These are phyloP conservation scores for Cadophora luteo-olivacea DNA, from an alignment of 2,329 filamentous ascomycete species.

Conservation along the genomic window DNA sequence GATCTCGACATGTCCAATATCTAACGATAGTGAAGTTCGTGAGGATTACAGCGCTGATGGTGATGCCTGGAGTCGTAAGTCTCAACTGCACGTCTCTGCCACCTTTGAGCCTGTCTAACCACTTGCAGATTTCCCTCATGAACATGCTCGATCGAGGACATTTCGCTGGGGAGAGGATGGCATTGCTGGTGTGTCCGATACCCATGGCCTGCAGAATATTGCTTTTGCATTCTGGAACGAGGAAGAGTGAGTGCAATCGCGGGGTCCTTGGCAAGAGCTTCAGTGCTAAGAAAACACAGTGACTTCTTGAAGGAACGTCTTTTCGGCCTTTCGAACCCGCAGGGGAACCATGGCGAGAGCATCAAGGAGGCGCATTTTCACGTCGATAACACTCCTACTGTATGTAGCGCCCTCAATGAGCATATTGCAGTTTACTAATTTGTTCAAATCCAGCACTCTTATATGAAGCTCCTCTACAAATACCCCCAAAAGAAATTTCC, in stretches of 20 bases:
- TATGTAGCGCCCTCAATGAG: conserved; percentile 26
- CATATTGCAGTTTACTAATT: conserved; percentile 19
- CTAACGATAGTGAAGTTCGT: conserved; percentile 61
- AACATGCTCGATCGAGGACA: conserved; percentile 85
- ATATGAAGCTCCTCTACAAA: conserved; percentile 99
- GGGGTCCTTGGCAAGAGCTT: neutral
- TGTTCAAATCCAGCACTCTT: conserved; percentile 73
- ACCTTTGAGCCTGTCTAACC: conserved; percentile 32
- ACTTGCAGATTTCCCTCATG: conserved; percentile 84
- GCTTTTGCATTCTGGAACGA: conserved; percentile 98
- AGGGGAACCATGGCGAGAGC: conserved; percentile 96
- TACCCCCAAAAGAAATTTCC: conserved; percentile 92
- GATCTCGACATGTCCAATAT: neutral
- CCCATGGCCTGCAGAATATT: conserved; percentile 89
- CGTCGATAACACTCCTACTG: conserved; percentile 83
- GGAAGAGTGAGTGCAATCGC: conserved; percentile 72
- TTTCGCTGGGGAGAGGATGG: conserved; percentile 98
- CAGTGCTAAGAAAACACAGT: conserved; percentile 56
- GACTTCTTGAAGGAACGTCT: conserved; percentile 94
- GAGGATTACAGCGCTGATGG: conserved; percentile 92
- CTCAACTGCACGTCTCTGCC: neutral
- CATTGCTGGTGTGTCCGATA: conserved; percentile 93
- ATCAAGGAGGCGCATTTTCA: conserved; percentile 98
- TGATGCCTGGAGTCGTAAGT: conserved; percentile 94
- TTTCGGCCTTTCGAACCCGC: conserved; percentile 93